A percentile compares a stretch with the other conserved stretches of the same genome.
Evolutionary conservation across 129 eudicot genomes (phyloP).

Genomic region (Centrapalus pauciflorus): DNA sequence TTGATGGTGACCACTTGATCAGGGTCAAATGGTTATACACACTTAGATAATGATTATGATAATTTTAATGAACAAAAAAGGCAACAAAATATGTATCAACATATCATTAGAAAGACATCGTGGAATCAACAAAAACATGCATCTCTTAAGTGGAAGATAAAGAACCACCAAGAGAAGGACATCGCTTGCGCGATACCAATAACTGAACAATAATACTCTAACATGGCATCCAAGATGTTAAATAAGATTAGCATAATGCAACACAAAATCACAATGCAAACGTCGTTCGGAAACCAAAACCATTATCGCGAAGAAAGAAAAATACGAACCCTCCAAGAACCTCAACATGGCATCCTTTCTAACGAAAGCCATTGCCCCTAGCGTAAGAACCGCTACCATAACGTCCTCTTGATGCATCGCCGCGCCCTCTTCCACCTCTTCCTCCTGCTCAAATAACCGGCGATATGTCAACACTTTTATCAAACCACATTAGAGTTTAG

Average conservation of each 20-base stretch:
- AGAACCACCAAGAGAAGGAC: constrained; percentile 9
- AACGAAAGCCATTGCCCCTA: constrained; percentile 58
- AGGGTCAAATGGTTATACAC: no score
- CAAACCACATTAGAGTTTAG: neutral
- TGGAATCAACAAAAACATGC: constrained; percentile 7
- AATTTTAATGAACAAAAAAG: no score
- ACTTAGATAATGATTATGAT: no score
- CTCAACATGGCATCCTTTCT: neutral
- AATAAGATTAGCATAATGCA: constrained; percentile 11
- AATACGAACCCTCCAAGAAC: constrained; percentile 14
- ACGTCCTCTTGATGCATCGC: constrained; percentile 51
- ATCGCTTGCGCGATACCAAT: constrained; percentile 19
- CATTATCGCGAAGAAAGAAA: neutral
- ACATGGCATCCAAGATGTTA: neutral
- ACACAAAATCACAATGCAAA: constrained; percentile 17
- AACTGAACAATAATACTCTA: constrained; percentile 15
- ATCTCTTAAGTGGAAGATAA: constrained; percentile 1
- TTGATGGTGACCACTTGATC: no score
- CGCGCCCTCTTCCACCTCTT: constrained; percentile 45
- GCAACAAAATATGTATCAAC: no score
- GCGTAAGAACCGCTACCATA: constrained; percentile 31
- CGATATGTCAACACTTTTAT: neutral
- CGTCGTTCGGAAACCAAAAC: constrained; percentile 22
- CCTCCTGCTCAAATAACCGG: constrained; percentile 44
- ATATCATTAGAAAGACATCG: neutral